Evolutionary conservation across 2,329 filamentous ascomycete species (phyloP).

Genomic region (Cladosporium sp.): DNA sequence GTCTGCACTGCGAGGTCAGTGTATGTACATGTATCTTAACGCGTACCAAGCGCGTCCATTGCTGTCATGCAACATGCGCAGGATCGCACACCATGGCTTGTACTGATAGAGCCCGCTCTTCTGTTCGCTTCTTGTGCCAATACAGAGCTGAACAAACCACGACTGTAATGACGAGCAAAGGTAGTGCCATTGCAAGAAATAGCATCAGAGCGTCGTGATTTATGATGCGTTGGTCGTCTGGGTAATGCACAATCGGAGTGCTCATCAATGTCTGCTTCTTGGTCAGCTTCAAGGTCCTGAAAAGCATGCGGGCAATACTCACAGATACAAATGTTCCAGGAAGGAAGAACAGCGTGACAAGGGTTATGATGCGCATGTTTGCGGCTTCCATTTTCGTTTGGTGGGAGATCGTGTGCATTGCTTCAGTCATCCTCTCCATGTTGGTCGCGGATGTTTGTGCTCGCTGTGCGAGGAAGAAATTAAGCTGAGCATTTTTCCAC

Average conservation of each 20-base stretch:
- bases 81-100: too few species aligned
- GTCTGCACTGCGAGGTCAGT: too few species aligned
- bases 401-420: conserved; percentile 37
- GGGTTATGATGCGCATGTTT: conserved; percentile 45
- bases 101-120: too few species aligned
- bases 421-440: conserved; percentile 36
- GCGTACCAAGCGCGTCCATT: too few species aligned
- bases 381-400: conserved; percentile 44
- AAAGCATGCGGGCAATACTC: conserved; percentile 23
- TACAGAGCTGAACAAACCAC: conserved; percentile 38
- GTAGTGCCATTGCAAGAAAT: conserved; percentile 39
- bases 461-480: conserved; percentile 12
- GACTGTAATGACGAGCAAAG: conserved; percentile 39
- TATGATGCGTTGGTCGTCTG: conserved; percentile 21
- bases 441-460: conserved; percentile 29
- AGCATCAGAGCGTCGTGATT: conserved; percentile 33
- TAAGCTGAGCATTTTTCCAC: conserved; percentile 38
- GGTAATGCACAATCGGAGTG: conserved; percentile 38
- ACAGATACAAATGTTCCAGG: conserved; percentile 47
- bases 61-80: too few species aligned
- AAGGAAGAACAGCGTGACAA: conserved; percentile 46
- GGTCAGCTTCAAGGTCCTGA: not conserved
- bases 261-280: conserved; percentile 43
- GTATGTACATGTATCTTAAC: too few species aligned
- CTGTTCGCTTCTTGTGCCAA: conserved; percentile 19